Evolutionary conservation across 2,329 filamentous ascomycete species (phyloP).

Genomic region (Davidsoniella neocaledoniae): DNA sequence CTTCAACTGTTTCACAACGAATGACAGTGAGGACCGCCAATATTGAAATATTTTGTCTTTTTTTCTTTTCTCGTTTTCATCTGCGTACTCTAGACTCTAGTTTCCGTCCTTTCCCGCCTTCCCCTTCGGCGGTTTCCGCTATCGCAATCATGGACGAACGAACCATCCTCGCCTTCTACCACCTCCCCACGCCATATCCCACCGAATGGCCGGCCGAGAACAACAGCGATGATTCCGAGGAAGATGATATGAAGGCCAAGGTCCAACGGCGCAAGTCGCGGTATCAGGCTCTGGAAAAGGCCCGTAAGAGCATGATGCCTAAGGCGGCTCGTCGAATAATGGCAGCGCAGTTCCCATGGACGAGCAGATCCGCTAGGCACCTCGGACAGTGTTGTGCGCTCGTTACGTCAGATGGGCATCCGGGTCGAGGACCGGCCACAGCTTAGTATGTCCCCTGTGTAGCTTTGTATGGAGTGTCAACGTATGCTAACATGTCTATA

Average conservation of each 20-base stretch:
- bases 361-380: constrained; percentile 81
- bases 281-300: constrained; percentile 70
- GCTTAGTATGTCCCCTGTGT: constrained; percentile 39
- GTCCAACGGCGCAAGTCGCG: constrained; percentile 51
- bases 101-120: background rate
- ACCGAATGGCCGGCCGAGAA: constrained; percentile 76
- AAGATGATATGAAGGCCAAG: constrained; percentile 31
- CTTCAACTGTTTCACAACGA: no score
- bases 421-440: constrained; percentile 70
- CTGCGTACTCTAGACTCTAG: background rate
- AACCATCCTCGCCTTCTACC: constrained; percentile 76
- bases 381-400: constrained; percentile 68
- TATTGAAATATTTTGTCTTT: background rate
- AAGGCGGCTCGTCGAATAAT: constrained; percentile 7
- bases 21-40: no score
- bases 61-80: background rate
- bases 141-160: constrained; percentile 43
- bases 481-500: constrained; percentile 13
- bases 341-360: constrained; percentile 73
- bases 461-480: constrained; percentile 1
- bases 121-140: background rate
- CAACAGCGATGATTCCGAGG: constrained; percentile 49
- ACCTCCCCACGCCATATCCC: constrained; percentile 62
- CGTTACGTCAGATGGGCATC: constrained; percentile 59
- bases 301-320: constrained; percentile 47